phyloP scores from a whole-genome alignment of 1,284 basidiomycete species.

The Thelephora terrestris region DNA sequence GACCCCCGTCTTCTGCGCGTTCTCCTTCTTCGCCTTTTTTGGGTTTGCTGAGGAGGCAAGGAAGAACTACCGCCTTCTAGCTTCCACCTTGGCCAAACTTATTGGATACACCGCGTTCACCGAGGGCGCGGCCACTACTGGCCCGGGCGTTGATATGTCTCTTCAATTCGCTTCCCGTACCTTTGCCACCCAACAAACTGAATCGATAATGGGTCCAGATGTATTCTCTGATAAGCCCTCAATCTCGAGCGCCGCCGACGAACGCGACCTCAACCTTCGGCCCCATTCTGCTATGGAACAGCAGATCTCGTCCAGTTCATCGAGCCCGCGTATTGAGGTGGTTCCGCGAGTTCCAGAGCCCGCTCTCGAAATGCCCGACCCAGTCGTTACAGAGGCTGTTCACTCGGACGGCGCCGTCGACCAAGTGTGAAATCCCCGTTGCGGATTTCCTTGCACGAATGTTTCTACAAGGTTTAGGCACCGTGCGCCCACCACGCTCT shows the following conservation, averaged over 20 bases:
- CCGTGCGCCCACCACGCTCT: too few relatives aligned
- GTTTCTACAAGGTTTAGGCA: too few relatives aligned
- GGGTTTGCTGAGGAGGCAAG: constrained; percentile 59
- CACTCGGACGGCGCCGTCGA: background rate
- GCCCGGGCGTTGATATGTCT: constrained; percentile 24
- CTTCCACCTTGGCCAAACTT: constrained; percentile 34
- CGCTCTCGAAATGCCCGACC: background rate
- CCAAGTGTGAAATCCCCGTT: background rate
- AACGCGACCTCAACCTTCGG: constrained; percentile 14
- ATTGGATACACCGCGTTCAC: constrained; percentile 15
- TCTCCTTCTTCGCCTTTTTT: constrained; percentile 56
- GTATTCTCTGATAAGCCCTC: constrained; percentile 23
- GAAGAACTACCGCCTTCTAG: constrained; percentile 41
- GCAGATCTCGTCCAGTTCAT: constrained; percentile 12
- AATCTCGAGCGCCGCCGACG: constrained; percentile 19
- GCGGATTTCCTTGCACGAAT: background rate
- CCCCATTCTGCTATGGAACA: constrained; percentile 16
- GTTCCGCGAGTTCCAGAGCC: background rate
- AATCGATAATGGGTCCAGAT: constrained; percentile 14
- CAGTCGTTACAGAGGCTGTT: background rate
- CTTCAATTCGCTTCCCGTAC: background rate
- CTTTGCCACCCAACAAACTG: background rate
- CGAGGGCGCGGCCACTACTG: constrained; percentile 19
- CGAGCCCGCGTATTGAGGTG: constrained; percentile 7
- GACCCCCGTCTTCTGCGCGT: constrained; percentile 16